Conservation (phyloP, 345 rosid genomes). For the Cardamine chenopodiifolia region DNA sequence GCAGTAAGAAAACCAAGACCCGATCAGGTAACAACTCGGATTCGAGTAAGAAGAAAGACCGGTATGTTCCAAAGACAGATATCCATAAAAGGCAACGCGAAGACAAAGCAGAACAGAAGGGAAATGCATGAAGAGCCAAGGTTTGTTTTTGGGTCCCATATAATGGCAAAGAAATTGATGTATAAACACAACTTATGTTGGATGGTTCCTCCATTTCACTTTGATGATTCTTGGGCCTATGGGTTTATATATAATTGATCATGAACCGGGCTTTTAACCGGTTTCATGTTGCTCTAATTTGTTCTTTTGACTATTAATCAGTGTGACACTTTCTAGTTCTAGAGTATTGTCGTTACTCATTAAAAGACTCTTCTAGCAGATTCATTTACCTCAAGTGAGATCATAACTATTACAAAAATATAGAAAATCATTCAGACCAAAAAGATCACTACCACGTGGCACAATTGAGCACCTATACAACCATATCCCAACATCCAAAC, state of each 20-base stretch:
- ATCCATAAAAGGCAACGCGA: conserved; percentile 34
- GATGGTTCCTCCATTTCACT: conserved; percentile 16
- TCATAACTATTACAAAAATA: not conserved
- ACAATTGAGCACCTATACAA: conserved; percentile 43
- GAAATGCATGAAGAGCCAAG: conserved; percentile 17
- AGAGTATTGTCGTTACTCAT: not conserved
- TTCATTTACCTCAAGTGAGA: conserved; percentile 2
- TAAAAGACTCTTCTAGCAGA: conserved; percentile 21
- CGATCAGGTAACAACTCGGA: conserved; percentile 25
- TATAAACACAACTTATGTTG: conserved; percentile 4
- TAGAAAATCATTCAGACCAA: not conserved
- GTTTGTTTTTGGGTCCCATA: not conserved
- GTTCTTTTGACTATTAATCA: not conserved
- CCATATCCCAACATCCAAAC: conserved; percentile 62
- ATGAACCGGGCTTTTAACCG: conserved; percentile 35
- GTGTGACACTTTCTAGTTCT: conserved; percentile 20
- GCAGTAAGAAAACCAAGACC: conserved; percentile 32
- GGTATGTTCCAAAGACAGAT: conserved; percentile 26
- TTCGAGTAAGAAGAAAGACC: conserved; percentile 26
- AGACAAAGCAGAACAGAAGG: conserved; percentile 26
- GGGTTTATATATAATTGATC: not conserved
- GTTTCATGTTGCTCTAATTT: conserved; percentile 22
- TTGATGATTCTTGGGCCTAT: conserved; percentile 13
- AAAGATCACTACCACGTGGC: conserved; percentile 45
- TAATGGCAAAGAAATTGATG: not conserved